Evolutionary conservation across 2,329 filamentous ascomycete species (phyloP).

Genomic region (Fusarium sp.): DNA sequence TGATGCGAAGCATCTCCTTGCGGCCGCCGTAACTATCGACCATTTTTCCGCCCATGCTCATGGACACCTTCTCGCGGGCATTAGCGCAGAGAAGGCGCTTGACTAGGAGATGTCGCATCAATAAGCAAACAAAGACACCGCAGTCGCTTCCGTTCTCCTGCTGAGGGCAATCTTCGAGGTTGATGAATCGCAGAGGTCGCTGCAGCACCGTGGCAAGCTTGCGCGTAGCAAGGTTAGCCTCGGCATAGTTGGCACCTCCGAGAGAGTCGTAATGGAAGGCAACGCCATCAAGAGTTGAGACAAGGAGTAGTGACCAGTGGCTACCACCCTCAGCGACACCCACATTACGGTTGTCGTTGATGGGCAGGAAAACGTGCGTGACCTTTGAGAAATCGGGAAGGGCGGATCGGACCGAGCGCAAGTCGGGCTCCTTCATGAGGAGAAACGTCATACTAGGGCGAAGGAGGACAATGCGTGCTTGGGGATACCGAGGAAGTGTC

Average conservation of each 20-base stretch:
- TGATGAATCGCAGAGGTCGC: constrained; percentile 78
- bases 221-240: constrained; percentile 76
- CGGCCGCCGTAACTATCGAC: constrained; percentile 84
- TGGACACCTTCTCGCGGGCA: constrained; percentile 87
- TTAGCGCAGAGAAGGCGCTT: constrained; percentile 84
- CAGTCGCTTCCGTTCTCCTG: constrained; percentile 95
- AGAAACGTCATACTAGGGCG: constrained; percentile 94
- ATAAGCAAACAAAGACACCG: constrained; percentile 93
- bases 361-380: constrained; percentile 94
- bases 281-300: constrained; percentile 87
- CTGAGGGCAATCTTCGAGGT: constrained; percentile 86
- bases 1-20: constrained; percentile 92
- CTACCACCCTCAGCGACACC: constrained; percentile 86
- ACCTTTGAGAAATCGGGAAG: constrained; percentile 84
- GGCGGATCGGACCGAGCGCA: constrained; percentile 69
- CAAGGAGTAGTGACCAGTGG: constrained; percentile 94
- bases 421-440: constrained; percentile 79
- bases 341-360: constrained; percentile 88
- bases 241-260: constrained; percentile 77
- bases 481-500: constrained; percentile 81
- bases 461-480: constrained; percentile 89
- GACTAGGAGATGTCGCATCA: constrained; percentile 93
- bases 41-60: constrained; percentile 89
- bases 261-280: constrained; percentile 98
- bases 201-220: constrained; percentile 78